phyloP scores from a whole-genome alignment of 2,329 filamentous ascomycete genomes.

The Huntiella bhutanensis region DNA sequence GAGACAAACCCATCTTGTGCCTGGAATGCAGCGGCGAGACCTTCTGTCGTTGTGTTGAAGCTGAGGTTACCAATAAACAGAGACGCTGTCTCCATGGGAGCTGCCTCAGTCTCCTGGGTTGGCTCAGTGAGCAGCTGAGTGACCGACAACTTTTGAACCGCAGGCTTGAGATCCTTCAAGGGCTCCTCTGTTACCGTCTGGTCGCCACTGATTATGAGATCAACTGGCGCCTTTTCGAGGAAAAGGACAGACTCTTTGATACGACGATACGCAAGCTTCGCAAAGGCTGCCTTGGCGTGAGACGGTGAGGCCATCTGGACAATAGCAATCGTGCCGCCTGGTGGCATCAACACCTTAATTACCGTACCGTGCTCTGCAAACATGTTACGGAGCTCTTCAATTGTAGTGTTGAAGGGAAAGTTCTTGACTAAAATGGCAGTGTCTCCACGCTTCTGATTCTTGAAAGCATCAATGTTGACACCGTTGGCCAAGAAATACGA shows the following conservation, averaged over 20 bases:
- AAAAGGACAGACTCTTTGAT: conserved; percentile 84
- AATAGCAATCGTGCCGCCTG: conserved; percentile 82
- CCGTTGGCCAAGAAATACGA: conserved; percentile 74
- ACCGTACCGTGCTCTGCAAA: conserved; percentile 78
- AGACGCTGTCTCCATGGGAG: conserved; percentile 42
- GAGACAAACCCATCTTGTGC: conserved; percentile 75
- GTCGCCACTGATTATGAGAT: conserved; percentile 40
- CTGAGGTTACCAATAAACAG: conserved; percentile 88
- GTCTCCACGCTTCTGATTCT: conserved; percentile 66
- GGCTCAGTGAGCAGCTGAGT: conserved; percentile 45
- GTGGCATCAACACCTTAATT: conserved; percentile 72
- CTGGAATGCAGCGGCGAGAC: conserved; percentile 58
- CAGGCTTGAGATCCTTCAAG: conserved; percentile 21
- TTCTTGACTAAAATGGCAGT: conserved; percentile 85
- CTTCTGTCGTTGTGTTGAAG: conserved; percentile 66
- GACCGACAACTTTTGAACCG: conserved; percentile 44
- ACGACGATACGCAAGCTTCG: conserved; percentile 69
- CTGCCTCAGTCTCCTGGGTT: conserved; percentile 31
- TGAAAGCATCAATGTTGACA: conserved; percentile 83
- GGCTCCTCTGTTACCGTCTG: conserved; percentile 16
- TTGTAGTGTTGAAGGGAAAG: conserved; percentile 65
- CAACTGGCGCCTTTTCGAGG: conserved; percentile 78
- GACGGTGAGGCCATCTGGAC: conserved; percentile 67
- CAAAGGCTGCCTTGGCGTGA: conserved; percentile 69
- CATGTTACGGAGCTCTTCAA: conserved; percentile 58